phyloP scores from a whole-genome alignment of 1,139 yeast species.

The Eremothecium coryli region DNA sequence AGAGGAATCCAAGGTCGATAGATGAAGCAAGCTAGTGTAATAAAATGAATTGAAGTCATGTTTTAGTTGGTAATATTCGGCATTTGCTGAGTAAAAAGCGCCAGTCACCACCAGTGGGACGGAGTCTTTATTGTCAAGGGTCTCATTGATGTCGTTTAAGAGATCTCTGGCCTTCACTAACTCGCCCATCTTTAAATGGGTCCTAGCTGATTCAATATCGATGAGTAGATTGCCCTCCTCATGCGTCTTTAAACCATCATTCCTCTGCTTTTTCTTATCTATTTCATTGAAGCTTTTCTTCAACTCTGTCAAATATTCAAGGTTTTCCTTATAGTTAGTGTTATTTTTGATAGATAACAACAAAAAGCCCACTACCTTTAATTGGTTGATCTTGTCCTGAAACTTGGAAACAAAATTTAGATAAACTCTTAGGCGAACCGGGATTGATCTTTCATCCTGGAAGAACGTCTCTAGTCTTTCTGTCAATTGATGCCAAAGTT shows the following conservation, averaged over 20 bases:
- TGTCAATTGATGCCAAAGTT: constrained; percentile 74
- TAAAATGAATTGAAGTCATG: constrained; percentile 77
- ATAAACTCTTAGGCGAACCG: constrained; percentile 57
- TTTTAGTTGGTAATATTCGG: constrained; percentile 65
- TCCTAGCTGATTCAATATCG: constrained; percentile 70
- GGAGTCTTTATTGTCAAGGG: constrained; percentile 52
- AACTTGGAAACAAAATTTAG: constrained; percentile 62
- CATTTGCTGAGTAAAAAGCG: constrained; percentile 71
- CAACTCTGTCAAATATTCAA: constrained; percentile 48
- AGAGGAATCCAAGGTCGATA: constrained; percentile 50
- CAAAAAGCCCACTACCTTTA: constrained; percentile 69
- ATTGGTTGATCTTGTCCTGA: constrained; percentile 63
- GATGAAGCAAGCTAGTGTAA: constrained; percentile 50
- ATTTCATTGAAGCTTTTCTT: constrained; percentile 35
- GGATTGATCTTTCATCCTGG: constrained; percentile 40
- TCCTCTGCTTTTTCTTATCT: constrained; percentile 32
- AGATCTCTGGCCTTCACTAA: constrained; percentile 57
- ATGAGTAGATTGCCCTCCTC: constrained; percentile 47
- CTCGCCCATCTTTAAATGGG: constrained; percentile 50
- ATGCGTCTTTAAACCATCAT: constrained; percentile 28
- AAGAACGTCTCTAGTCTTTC: constrained; percentile 56
- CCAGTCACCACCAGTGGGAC: constrained; percentile 68
- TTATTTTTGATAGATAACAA: constrained; percentile 46
- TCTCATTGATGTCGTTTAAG: constrained; percentile 51
- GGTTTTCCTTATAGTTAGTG: constrained; percentile 41